Evolutionary conservation across 345 rosid species (phyloP).

Genomic region (Orychophragmus violaceus): DNA sequence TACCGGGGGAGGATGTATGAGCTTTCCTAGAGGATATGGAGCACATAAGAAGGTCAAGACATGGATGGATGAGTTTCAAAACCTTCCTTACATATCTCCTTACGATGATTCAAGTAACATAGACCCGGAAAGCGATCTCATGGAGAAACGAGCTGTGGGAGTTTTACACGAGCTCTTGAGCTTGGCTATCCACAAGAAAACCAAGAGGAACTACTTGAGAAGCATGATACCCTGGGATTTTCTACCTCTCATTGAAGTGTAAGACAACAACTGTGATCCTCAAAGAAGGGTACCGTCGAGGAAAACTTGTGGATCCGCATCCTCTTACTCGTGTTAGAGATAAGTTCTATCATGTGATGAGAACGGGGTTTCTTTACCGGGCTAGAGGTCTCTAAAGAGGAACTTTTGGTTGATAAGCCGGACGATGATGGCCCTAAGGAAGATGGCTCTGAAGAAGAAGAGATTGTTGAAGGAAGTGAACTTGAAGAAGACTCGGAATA

Average conservation of each 20-base stretch:
- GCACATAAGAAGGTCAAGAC: conserved; percentile 80
- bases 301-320: conserved; percentile 72
- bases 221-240: conserved; percentile 84
- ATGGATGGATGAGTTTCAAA: conserved; percentile 98
- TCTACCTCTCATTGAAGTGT: conserved; percentile 88
- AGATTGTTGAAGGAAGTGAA: conserved; percentile 33
- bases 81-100: too few relatives aligned
- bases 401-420: conserved; percentile 34
- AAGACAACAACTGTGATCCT: conserved; percentile 88
- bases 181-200: conserved; percentile 87
- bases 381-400: conserved; percentile 47
- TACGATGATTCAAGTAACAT: conserved; percentile 67
- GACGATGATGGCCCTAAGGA: conserved; percentile 40
- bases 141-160: conserved; percentile 95
- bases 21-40: conserved; percentile 84
- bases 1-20: conserved; percentile 56
- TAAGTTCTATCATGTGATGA: conserved; percentile 81
- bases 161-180: conserved; percentile 84
- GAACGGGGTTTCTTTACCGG: conserved; percentile 76
- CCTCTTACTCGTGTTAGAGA: conserved; percentile 62
- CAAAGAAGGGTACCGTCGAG: conserved; percentile 83
- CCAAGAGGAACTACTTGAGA: conserved; percentile 90
- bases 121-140: conserved; percentile 74
- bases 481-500: conserved; percentile 47
- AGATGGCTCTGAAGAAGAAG: conserved; percentile 56